Base-by-base conservation (phyloP, 805 yeast genomes). In the Jamesozyma lodderae region DNA sequence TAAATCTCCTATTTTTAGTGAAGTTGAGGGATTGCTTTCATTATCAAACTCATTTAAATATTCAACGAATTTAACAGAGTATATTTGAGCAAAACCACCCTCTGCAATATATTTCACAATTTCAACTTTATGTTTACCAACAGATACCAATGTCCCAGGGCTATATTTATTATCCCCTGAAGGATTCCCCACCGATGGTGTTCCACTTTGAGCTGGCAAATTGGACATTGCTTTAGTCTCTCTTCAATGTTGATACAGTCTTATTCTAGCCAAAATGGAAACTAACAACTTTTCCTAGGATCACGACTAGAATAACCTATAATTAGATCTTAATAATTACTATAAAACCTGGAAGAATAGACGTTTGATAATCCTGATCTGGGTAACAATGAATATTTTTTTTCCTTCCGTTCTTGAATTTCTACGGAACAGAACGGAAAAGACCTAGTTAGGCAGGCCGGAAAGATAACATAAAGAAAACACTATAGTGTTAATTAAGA, bases 1-100 rank as follows among this genome's bases (percentile, higher is more conserved):
- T 17, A 69, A 55, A 14, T 72, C 75, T 2, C 70, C 57, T 22
- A 28, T 28, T 28, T 28, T 68, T 69, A 38, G 49, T 14, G 81
- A 23, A 22, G 5, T 40, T 7, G 33, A 20, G 4, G 23, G 19
- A 28, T 27, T 28, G 78, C 11, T 67, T 61, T 41, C 45, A 21
- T 40, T 35, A 14, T 47, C 53, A 19, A 51, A 45, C 32, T 51
- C 56, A 31, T 50, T 49, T 14, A 48, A 41, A 41, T 45, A 51
- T 35, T 52, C 58, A n/a, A 57, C n/a, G 48, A 77, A 76, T 41
- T 62, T 63, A 15, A 80, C 90, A 25, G 71, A 66, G 56, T 83
- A 83, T 18, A 83, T 82, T 45, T 81, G 86, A 4, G 94, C 90
- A 65, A 79, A 83, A 6, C 94, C 94, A 42, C 85, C 90, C 50